These are phyloP conservation scores for Tricholoma saponaceum DNA, from an alignment of 768 basidiomycete genomes.

Conservation along the genomic window DNA sequence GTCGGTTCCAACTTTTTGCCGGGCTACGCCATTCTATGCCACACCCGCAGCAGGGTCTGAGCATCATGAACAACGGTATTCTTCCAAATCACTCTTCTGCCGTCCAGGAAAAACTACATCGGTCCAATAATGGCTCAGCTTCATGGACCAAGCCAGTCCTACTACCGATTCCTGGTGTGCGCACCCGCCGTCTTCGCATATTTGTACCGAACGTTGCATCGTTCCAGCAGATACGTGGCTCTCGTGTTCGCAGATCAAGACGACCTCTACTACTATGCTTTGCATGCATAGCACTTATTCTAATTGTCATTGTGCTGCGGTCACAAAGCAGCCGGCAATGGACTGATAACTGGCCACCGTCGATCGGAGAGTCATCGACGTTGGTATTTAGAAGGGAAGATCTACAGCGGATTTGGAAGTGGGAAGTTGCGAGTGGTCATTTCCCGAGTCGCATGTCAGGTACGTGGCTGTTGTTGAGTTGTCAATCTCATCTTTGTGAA, in stretches of 20 bases:
- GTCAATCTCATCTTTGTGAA: not conserved
- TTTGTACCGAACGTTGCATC: slow-evolving; percentile 50
- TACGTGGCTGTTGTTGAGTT: slow-evolving; percentile 32
- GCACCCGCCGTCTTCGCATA: slow-evolving; percentile 53
- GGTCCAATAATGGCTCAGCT: slow-evolving; percentile 22
- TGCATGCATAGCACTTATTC: slow-evolving; percentile 46
- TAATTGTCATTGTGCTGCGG: slow-evolving; percentile 43
- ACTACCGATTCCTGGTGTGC: slow-evolving; percentile 55
- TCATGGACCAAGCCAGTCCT: slow-evolving; percentile 54
- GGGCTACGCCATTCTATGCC: slow-evolving; percentile 7
- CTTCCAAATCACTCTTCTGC: slow-evolving; percentile 42
- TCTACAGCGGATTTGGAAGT: slow-evolving; percentile 84
- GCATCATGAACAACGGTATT: slow-evolving; percentile 25
- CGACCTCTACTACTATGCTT: slow-evolving; percentile 51
- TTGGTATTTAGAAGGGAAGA: slow-evolving; percentile 69
- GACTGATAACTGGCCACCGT: slow-evolving; percentile 34
- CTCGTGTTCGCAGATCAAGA: slow-evolving; percentile 48
- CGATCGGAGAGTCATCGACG: slow-evolving; percentile 51
- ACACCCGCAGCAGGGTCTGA: slow-evolving; percentile 10
- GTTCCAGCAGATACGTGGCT: slow-evolving; percentile 38
- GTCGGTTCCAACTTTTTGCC: slow-evolving; percentile 4
- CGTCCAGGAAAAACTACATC: slow-evolving; percentile 38
- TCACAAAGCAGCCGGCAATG: slow-evolving; percentile 38
- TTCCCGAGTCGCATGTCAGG: slow-evolving; percentile 72
- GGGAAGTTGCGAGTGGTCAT: slow-evolving; percentile 90